Evolutionary conservation across 805 yeast species (phyloP).

Genomic region (Ogataea naganishii): DNA sequence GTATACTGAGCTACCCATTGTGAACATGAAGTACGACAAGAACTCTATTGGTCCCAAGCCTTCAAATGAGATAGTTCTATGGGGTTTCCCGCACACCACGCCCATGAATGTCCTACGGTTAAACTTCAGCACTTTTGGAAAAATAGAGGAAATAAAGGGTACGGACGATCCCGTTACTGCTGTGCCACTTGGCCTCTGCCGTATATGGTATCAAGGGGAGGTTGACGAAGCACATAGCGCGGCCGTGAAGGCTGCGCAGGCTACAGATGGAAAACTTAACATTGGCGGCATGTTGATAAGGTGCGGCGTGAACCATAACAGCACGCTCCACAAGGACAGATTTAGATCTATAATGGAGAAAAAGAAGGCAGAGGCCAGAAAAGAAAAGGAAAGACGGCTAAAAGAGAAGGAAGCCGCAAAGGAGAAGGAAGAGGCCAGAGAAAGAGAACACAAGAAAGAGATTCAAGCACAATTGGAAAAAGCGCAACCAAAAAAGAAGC

Average conservation of each 20-base stretch:
- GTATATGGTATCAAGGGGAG: slow-evolving; percentile 54
- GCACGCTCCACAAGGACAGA: slow-evolving; percentile 26
- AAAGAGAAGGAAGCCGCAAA: slow-evolving; percentile 14
- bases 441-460: slow-evolving; percentile 5
- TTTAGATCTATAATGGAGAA: slow-evolving; percentile 21
- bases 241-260: slow-evolving; percentile 36
- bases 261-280: slow-evolving; percentile 30
- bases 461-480: neutral
- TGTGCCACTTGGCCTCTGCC: slow-evolving; percentile 67
- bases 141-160: slow-evolving; percentile 47
- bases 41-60: slow-evolving; percentile 74
- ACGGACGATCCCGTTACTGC: slow-evolving; percentile 68
- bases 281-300: slow-evolving; percentile 46
- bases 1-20: slow-evolving; percentile 8
- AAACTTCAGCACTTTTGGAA: slow-evolving; percentile 56
- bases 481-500: slow-evolving; percentile 4
- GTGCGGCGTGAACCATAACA: slow-evolving; percentile 41
- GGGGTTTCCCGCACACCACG: slow-evolving; percentile 53
- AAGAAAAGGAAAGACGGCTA: slow-evolving; percentile 20
- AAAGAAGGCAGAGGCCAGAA: slow-evolving; percentile 29
- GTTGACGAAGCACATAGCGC: slow-evolving; percentile 35
- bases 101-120: slow-evolving; percentile 37
- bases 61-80: slow-evolving; percentile 55
- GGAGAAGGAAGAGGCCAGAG: slow-evolving; percentile 9
- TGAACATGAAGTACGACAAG: slow-evolving; percentile 47